Conservation (phyloP, 192 early-diverging fungal genomes). For the Geranomyces variabilis region DNA sequence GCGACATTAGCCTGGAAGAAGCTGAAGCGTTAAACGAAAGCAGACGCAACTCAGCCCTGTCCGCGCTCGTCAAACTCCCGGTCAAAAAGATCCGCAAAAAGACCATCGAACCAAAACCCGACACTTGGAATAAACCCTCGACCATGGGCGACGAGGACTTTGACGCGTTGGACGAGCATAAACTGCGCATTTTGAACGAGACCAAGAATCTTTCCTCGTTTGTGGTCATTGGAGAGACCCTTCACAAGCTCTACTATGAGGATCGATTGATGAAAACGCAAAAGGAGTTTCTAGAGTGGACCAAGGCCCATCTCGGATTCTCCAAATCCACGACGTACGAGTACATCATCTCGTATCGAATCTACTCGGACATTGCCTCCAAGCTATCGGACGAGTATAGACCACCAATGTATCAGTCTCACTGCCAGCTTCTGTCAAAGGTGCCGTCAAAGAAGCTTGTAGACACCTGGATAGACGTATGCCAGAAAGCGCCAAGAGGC, state of each 20-base stretch:
- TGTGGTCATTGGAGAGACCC: constrained; percentile 58
- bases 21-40: background rate
- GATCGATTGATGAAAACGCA: constrained; percentile 58
- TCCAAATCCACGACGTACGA: constrained; percentile 63
- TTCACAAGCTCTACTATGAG: constrained; percentile 59
- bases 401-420: constrained; percentile 58
- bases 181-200: constrained; percentile 43
- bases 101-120: constrained; percentile 13
- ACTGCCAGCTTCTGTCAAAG: constrained; percentile 61
- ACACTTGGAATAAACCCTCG: constrained; percentile 6
- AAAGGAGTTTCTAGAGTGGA: constrained; percentile 62
- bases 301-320: constrained; percentile 55
- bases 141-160: constrained; percentile 11
- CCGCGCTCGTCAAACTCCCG: background rate
- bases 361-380: constrained; percentile 56
- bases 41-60: background rate
- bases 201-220: constrained; percentile 56
- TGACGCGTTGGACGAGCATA: constrained; percentile 36
- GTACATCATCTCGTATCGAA: constrained; percentile 57
- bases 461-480: constrained; percentile 55
- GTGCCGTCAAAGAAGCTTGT: constrained; percentile 55
- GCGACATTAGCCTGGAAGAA: background rate
- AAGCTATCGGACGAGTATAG: constrained; percentile 43
- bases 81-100: constrained; percentile 16
- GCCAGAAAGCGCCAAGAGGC: constrained; percentile 45